Conservation (phyloP, 2,329 filamentous ascomycete species). For the Epichloe gansuensis region DNA sequence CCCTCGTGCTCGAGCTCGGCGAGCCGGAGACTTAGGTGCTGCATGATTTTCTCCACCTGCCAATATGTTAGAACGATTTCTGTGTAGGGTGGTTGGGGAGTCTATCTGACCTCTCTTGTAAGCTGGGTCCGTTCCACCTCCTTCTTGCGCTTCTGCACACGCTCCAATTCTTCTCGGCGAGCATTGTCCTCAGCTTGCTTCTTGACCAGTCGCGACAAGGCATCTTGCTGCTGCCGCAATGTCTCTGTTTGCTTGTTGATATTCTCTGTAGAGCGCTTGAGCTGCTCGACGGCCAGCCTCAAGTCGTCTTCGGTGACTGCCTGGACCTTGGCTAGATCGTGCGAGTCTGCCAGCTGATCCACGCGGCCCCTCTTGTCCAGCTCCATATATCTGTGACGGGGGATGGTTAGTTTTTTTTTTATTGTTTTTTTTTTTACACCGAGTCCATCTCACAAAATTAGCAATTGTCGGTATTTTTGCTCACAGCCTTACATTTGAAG, state of each 20-base stretch:
- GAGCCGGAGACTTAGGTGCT: slow-evolving; percentile 31
- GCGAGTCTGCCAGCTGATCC: slow-evolving; percentile 29
- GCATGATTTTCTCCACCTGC: slow-evolving; percentile 36
- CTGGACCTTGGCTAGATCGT: slow-evolving; percentile 34
- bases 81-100: neutral
- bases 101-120: slow-evolving; percentile 24
- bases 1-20: slow-evolving; percentile 39
- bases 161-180: slow-evolving; percentile 18
- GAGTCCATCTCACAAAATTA: too few species aligned
- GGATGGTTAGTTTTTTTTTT: neutral
- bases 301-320: slow-evolving; percentile 48
- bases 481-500: slow-evolving; percentile 29
- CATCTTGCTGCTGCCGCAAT: slow-evolving; percentile 48
- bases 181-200: slow-evolving; percentile 20
- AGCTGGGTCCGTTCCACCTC: slow-evolving; percentile 29
- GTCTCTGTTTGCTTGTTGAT: slow-evolving; percentile 52
- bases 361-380: slow-evolving; percentile 36
- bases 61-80: neutral
- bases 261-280: slow-evolving; percentile 50
- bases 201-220: slow-evolving; percentile 38
- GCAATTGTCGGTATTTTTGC: neutral
- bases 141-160: slow-evolving; percentile 15
- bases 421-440: neutral
- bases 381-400: slow-evolving; percentile 32
- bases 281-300: slow-evolving; percentile 44